Evolutionary conservation across 2,329 filamentous ascomycete genomes (phyloP).

Genomic region (Trichocomaceae sp.): DNA sequence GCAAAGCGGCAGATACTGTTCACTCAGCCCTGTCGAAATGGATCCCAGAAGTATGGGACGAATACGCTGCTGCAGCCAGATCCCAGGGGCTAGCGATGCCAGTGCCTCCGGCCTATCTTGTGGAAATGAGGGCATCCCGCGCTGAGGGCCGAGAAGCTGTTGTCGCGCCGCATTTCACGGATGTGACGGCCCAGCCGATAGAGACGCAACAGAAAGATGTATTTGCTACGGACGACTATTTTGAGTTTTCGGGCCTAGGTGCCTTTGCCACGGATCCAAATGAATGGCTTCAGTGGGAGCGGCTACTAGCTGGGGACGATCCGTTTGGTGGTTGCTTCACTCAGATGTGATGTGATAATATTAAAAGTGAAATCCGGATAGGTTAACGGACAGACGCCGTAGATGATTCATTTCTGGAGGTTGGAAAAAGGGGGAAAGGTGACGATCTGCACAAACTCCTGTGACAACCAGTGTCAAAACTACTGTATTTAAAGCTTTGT

Average conservation of each 20-base stretch:
- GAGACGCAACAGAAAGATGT: too few relatives aligned
- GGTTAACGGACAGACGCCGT: too few relatives aligned
- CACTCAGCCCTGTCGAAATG: constrained; percentile 24
- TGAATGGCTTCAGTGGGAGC: not conserved
- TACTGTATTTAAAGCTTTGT: too few relatives aligned
- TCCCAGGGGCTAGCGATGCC: not conserved
- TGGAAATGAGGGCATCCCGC: too few relatives aligned
- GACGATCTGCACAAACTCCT: too few relatives aligned
- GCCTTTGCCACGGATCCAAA: not conserved
- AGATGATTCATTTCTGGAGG: too few relatives aligned
- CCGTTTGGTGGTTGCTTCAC: not conserved
- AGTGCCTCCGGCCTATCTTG: too few relatives aligned
- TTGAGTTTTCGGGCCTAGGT: too few relatives aligned
- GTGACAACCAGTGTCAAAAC: too few relatives aligned
- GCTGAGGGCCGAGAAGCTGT: not conserved
- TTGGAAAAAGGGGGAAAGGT: too few relatives aligned
- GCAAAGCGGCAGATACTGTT: constrained; percentile 16
- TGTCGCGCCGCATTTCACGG: not conserved
- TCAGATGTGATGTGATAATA: not conserved
- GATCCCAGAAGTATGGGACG: constrained; percentile 24
- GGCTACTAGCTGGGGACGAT: not conserved
- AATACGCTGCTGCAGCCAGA: constrained; percentile 18
- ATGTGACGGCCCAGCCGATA: not conserved
- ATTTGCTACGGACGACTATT: too few relatives aligned
- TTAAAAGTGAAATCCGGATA: not conserved